Conservation (phyloP, 352 stramenopile genomes). For the Pythium rhizo-oryzae region DNA sequence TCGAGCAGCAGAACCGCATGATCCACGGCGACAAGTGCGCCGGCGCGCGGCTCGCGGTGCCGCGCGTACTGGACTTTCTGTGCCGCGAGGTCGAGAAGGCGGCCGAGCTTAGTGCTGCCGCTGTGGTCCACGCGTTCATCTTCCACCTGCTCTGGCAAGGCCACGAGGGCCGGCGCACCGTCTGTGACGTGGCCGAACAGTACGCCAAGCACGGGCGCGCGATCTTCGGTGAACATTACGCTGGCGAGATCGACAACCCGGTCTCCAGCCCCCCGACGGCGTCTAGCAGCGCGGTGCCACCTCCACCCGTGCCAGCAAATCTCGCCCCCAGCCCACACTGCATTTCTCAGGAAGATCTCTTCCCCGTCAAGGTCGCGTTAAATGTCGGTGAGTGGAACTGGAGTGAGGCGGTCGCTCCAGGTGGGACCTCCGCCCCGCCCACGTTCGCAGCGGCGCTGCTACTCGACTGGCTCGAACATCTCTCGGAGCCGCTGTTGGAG, state of each 20-base stretch:
- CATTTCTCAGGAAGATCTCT: slow-evolving; percentile 50
- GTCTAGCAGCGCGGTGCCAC: background rate
- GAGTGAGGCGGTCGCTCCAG: slow-evolving; percentile 38
- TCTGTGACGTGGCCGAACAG: slow-evolving; percentile 12
- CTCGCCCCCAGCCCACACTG: slow-evolving; percentile 14
- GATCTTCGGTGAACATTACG: slow-evolving; percentile 22
- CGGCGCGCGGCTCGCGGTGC: slow-evolving; percentile 39
- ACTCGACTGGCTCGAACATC: slow-evolving; percentile 82
- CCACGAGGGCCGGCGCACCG: slow-evolving; percentile 4
- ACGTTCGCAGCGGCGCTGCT: slow-evolving; percentile 51
- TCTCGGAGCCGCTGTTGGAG: slow-evolving; percentile 56
- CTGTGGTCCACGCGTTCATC: slow-evolving; percentile 23
- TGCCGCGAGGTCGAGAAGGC: slow-evolving; percentile 52
- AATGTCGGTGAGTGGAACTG: slow-evolving; percentile 80
- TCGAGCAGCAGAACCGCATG: slow-evolving; percentile 75
- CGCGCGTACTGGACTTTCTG: slow-evolving; percentile 62
- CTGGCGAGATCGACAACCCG: background rate
- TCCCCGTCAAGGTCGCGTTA: slow-evolving; percentile 73
- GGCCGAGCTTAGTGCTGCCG: slow-evolving; percentile 24
- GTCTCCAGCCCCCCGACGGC: no score
- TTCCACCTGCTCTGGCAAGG: slow-evolving; percentile 23
- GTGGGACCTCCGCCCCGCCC: slow-evolving; percentile 2
- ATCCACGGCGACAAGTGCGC: slow-evolving; percentile 42
- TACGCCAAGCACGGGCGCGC: slow-evolving; percentile 22
- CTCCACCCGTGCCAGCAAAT: slow-evolving; percentile 32